Evolutionary conservation across 78 protist genomes (phyloP).

Genomic region (Dictyostelium capitatum): DNA sequence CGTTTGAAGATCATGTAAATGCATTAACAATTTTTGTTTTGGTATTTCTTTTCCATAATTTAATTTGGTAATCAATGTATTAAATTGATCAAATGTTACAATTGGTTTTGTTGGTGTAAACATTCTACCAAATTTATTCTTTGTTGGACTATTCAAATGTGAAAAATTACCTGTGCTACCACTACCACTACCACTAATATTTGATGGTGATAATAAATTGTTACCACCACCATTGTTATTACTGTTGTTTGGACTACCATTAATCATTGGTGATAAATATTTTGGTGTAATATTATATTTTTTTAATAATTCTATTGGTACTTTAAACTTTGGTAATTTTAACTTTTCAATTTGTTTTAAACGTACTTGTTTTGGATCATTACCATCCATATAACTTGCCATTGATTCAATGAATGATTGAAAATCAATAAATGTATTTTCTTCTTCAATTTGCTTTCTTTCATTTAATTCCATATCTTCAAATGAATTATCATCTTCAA

Average conservation of each 20-base stretch:
- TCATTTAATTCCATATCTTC: neutral
- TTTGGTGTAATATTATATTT: constrained; percentile 69
- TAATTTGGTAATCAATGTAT: constrained; percentile 7
- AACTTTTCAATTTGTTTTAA: neutral
- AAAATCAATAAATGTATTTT: constrained; percentile 36
- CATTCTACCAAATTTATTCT: constrained; percentile 60
- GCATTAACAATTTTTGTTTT: constrained; percentile 56
- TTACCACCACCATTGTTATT: neutral
- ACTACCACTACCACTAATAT: neutral
- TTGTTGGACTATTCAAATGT: constrained; percentile 45
- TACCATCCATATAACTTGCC: constrained; percentile 61
- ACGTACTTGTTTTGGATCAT: constrained; percentile 32
- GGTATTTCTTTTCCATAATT: constrained; percentile 71
- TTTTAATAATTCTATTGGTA: constrained; percentile 55
- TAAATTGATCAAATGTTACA: constrained; percentile 60
- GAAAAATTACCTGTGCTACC: neutral
- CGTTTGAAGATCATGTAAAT: constrained; percentile 34
- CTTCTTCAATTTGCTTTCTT: constrained; percentile 8
- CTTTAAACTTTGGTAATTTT: constrained; percentile 62
- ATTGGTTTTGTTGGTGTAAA: constrained; percentile 39
- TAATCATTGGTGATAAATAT: constrained; percentile 28
- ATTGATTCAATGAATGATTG: constrained; percentile 43
- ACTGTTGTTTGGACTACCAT: neutral
- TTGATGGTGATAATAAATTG: neutral
- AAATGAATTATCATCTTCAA: constrained; percentile 11